Percentiles rank a stretch among this genome's conserved stretches.
phyloP scores from a whole-genome alignment of 192 early-diverging fungal species.

The Phycomyces nitens region DNA sequence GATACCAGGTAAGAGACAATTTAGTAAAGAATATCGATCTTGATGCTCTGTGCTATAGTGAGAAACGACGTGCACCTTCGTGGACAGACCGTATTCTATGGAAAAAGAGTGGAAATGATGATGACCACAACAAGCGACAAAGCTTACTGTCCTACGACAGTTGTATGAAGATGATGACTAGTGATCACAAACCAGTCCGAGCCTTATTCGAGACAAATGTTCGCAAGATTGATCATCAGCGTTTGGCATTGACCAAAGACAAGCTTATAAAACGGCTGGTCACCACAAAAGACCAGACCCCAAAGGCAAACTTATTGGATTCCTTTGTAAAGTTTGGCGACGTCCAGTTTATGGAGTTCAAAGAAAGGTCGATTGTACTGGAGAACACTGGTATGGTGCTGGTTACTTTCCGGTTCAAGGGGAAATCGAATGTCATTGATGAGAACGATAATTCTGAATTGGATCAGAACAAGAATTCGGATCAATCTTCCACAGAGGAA shows the following conservation, averaged over 20 bases:
- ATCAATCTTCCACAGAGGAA: too few species aligned
- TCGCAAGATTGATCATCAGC: constrained; percentile 54
- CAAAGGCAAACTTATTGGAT: constrained; percentile 63
- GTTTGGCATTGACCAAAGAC: constrained; percentile 51
- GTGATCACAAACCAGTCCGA: constrained; percentile 93
- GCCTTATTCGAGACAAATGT: constrained; percentile 65
- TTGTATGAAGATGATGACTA: constrained; percentile 60
- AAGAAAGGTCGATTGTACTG: constrained; percentile 51
- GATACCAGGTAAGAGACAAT: constrained; percentile 62
- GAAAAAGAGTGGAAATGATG: constrained; percentile 42
- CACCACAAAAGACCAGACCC: constrained; percentile 69
- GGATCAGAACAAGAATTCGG: too few species aligned
- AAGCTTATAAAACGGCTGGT: constrained; percentile 75
- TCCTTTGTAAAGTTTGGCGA: constrained; percentile 71
- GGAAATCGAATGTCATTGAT: constrained; percentile 40
- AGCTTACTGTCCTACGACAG: constrained; percentile 50
- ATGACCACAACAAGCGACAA: constrained; percentile 30
- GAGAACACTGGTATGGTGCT: constrained; percentile 76
- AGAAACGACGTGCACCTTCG: constrained; percentile 79
- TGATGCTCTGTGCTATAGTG: constrained; percentile 31
- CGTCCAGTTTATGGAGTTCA: constrained; percentile 50
- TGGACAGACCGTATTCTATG: constrained; percentile 96
- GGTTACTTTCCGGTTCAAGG: constrained; percentile 68
- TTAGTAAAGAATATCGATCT: not conserved
- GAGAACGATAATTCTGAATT: too few species aligned